These are phyloP conservation scores for Anastatica hierochuntica DNA, from an alignment of 345 rosid species.

Conservation along the genomic window DNA sequence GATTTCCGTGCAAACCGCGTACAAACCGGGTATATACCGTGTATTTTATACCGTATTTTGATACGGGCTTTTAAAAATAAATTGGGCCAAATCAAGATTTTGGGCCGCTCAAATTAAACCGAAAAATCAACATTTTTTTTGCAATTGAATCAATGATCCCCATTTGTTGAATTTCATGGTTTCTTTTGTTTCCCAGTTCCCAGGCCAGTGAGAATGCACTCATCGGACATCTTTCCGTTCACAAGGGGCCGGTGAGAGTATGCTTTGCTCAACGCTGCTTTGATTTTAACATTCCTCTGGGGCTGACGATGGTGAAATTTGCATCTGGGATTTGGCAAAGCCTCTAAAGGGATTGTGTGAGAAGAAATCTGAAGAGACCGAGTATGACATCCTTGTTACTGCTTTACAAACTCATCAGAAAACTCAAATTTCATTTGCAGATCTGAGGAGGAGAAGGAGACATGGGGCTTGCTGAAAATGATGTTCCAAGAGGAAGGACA, in stretches of 20 bases:
- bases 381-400: constrained; percentile 41
- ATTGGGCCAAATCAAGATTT: no score
- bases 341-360: constrained; percentile 82
- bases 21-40: no score
- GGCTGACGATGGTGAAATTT: constrained; percentile 93
- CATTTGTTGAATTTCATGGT: no score
- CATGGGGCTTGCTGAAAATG: constrained; percentile 86
- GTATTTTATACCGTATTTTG: no score
- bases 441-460: constrained; percentile 75
- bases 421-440: constrained; percentile 38
- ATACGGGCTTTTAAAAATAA: no score
- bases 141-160: no score
- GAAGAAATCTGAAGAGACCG: constrained; percentile 66
- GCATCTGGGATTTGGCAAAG: constrained; percentile 82
- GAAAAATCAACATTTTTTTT: no score
- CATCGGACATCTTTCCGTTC: constrained; percentile 69
- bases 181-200: constrained; percentile 48
- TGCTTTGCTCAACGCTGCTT: neutral
- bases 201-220: constrained; percentile 46
- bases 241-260: constrained; percentile 84
- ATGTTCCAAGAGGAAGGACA: constrained; percentile 90
- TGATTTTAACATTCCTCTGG: constrained; percentile 43
- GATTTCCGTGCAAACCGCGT: no score
- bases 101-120: no score
- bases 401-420: constrained; percentile 1